phyloP scores from a whole-genome alignment of 2,329 filamentous ascomycete species.

The Claviceps spartinae region DNA sequence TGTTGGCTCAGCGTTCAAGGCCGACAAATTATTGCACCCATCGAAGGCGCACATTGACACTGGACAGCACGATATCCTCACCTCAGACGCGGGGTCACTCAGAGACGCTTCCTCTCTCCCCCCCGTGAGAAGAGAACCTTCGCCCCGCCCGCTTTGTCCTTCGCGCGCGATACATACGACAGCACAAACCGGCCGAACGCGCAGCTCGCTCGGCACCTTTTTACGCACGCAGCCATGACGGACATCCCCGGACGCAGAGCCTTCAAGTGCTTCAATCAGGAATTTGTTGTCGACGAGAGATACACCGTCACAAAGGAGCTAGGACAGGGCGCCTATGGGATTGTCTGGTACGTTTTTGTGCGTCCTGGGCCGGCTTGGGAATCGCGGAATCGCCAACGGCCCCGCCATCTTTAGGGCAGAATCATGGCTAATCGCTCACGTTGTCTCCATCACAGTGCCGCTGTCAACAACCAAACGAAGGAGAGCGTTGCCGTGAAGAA shows the following conservation, averaged over 20 bases:
- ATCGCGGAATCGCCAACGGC: not conserved
- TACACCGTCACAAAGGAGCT: conserved; percentile 99
- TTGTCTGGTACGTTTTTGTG: conserved; percentile 65
- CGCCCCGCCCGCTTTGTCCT: too few relatives aligned
- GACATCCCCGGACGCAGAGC: conserved; percentile 56
- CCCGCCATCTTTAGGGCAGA: not conserved
- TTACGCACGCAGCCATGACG: conserved; percentile 18
- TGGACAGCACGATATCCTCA: too few relatives aligned
- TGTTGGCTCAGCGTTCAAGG: not conserved
- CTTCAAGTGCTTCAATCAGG: conserved; percentile 99
- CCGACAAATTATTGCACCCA: too few relatives aligned
- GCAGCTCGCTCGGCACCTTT: not conserved
- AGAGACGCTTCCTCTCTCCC: not conserved
- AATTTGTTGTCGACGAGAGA: conserved; percentile 95
- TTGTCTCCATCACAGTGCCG: conserved; percentile 48
- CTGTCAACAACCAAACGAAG: conserved; percentile 76
- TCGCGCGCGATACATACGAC: not conserved
- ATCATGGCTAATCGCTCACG: not conserved
- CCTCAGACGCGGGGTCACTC: not conserved
- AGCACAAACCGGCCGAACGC: not conserved
- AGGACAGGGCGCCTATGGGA: conserved; percentile 94
- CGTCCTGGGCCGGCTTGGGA: not conserved
- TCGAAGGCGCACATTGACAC: not conserved
- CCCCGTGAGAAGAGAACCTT: too few relatives aligned
- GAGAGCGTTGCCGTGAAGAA: conserved; percentile 99